Evolutionary conservation across 2,329 filamentous ascomycete genomes (phyloP).

Genomic region (Ophiostoma perfectum): DNA sequence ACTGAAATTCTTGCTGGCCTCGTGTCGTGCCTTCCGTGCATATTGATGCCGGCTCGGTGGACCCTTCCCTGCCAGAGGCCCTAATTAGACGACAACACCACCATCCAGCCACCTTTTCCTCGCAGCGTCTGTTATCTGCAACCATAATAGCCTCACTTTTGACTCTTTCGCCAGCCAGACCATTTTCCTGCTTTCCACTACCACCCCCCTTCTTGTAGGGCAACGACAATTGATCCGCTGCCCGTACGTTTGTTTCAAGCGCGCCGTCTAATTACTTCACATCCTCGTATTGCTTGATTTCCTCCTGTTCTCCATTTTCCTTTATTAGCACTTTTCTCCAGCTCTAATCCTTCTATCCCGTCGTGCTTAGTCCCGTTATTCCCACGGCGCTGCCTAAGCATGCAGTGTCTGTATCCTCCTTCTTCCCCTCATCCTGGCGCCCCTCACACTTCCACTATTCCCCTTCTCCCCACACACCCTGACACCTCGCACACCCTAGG

Average conservation of each 20-base stretch:
- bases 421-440: background rate
- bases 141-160: conserved; percentile 1
- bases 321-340: background rate
- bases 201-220: background rate
- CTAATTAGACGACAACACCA: background rate
- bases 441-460: background rate
- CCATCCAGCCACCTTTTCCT: conserved; percentile 6
- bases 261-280: background rate
- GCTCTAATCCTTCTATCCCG: background rate
- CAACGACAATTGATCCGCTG: background rate
- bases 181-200: background rate
- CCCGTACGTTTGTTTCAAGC: background rate
- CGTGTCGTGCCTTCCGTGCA: background rate
- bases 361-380: background rate
- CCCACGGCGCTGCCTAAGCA: background rate
- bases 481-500: background rate
- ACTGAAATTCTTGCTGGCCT: background rate
- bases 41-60: background rate
- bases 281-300: background rate
- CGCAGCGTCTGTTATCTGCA: background rate
- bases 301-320: background rate
- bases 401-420: background rate
- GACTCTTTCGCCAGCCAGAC: background rate
- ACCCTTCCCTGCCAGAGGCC: background rate
- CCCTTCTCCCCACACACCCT: conserved; percentile 5